These are phyloP conservation scores for Erythrophleum fordii DNA, from an alignment of 306 rosid species.

Conservation along the genomic window DNA sequence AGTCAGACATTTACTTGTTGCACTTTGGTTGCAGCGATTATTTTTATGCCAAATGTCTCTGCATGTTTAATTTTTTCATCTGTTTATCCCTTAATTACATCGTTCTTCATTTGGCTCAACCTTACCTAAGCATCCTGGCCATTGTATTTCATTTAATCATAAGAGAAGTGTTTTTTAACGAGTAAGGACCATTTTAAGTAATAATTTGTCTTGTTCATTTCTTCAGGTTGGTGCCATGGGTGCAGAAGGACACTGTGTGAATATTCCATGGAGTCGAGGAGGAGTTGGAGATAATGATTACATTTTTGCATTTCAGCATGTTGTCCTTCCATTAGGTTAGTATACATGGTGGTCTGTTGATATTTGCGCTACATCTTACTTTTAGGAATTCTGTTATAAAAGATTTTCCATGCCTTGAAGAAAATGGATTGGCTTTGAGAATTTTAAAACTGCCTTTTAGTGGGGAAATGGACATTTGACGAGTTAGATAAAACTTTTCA, in stretches of 20 bases:
- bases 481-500: background rate
- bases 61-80: constrained; percentile 7
- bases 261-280: constrained; percentile 90
- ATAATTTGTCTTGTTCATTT: constrained; percentile 30
- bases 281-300: constrained; percentile 97
- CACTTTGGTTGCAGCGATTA: background rate
- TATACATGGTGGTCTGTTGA: constrained; percentile 23
- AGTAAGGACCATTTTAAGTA: constrained; percentile 37
- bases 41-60: background rate
- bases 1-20: background rate
- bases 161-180: constrained; percentile 10
- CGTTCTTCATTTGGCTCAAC: constrained; percentile 8
- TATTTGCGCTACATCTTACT: background rate
- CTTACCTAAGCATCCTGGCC: constrained; percentile 15
- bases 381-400: background rate
- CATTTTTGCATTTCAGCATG: constrained; percentile 82
- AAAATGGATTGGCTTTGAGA: constrained; percentile 2
- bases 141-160: constrained; percentile 29
- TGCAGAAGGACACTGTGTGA: constrained; percentile 96
- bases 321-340: constrained; percentile 95
- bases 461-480: background rate
- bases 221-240: constrained; percentile 90
- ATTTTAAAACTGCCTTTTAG: background rate
- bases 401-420: background rate
- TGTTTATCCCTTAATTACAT: background rate